phyloP scores from a whole-genome alignment of 169 alveolate species.

The Cryptosporidium ubiquitum region DNA sequence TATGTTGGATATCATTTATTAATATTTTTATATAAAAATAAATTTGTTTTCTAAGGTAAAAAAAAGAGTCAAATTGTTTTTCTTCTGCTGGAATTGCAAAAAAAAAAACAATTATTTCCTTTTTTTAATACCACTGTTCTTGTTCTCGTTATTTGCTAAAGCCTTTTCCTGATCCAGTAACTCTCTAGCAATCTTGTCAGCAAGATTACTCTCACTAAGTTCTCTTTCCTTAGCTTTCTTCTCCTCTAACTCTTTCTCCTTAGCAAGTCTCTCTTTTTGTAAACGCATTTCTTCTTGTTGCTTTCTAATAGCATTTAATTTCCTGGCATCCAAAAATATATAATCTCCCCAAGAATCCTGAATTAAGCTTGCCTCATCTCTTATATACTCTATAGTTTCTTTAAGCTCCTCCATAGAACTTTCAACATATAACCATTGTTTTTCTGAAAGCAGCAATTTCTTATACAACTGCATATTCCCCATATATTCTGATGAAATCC shows the following conservation, averaged over 20 bases:
- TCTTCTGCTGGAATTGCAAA: too few relatives aligned
- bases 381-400: conserved; percentile 53
- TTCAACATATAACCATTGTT: conserved; percentile 57
- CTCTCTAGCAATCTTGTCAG: conserved; percentile 52
- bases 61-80: too few relatives aligned
- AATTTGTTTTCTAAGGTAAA: too few relatives aligned
- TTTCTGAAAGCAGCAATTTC: conserved; percentile 53
- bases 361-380: conserved; percentile 59
- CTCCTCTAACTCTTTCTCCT: conserved; percentile 44
- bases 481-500: conserved; percentile 48
- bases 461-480: conserved; percentile 66
- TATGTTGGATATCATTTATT: too few relatives aligned
- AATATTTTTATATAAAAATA: too few relatives aligned
- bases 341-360: conserved; percentile 70
- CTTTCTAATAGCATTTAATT: conserved; percentile 38
- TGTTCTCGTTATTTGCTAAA: background rate
- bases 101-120: background rate
- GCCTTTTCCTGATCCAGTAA: background rate
- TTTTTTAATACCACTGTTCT: background rate
- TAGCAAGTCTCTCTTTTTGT: conserved; percentile 28
- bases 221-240: conserved; percentile 54
- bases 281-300: conserved; percentile 55
- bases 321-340: conserved; percentile 62
- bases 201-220: conserved; percentile 11
- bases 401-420: conserved; percentile 64